Conservation (phyloP, 768 basidiomycete genomes). For the Hericium rajendrae region DNA sequence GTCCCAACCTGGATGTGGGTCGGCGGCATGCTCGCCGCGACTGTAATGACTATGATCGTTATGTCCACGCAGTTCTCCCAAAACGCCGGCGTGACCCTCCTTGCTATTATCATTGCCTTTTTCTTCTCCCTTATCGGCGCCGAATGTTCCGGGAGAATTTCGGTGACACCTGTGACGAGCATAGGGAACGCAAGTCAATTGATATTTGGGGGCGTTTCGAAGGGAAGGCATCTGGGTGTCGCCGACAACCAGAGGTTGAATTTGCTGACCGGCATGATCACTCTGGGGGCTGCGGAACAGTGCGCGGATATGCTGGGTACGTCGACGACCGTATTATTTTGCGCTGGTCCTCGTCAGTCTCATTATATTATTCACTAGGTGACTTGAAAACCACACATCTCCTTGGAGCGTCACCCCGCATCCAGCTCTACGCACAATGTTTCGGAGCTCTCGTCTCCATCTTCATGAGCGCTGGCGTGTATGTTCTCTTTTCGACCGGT, state of each 20-base stretch:
- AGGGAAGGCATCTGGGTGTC: conserved; percentile 29
- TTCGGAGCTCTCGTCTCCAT: conserved; percentile 49
- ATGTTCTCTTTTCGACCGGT: conserved; percentile 47
- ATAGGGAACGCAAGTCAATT: conserved; percentile 57
- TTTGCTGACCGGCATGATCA: conserved; percentile 42
- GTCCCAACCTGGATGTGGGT: conserved; percentile 50
- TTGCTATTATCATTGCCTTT: conserved; percentile 50
- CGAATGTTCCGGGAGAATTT: conserved; percentile 48
- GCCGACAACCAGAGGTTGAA: conserved; percentile 36
- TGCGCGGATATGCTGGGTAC: conserved; percentile 48
- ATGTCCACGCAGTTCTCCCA: conserved; percentile 44
- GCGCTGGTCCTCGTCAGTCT: too few species aligned
- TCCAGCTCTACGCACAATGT: conserved; percentile 54
- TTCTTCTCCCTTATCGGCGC: conserved; percentile 61
- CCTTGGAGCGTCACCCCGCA: conserved; percentile 50
- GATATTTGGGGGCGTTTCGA: conserved; percentile 52
- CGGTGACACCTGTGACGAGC: conserved; percentile 52
- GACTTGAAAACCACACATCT: conserved; percentile 67
- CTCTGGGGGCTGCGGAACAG: conserved; percentile 47
- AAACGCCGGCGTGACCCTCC: conserved; percentile 49
- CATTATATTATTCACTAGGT: conserved; percentile 10
- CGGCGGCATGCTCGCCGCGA: conserved; percentile 35
- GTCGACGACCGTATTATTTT: too few species aligned
- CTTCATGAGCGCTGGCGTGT: conserved; percentile 49
- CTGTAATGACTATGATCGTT: conserved; percentile 41